Base-by-base conservation (phyloP, 495 filamentous ascomycete genomes). In the Xylaria bambusicola region DNA sequence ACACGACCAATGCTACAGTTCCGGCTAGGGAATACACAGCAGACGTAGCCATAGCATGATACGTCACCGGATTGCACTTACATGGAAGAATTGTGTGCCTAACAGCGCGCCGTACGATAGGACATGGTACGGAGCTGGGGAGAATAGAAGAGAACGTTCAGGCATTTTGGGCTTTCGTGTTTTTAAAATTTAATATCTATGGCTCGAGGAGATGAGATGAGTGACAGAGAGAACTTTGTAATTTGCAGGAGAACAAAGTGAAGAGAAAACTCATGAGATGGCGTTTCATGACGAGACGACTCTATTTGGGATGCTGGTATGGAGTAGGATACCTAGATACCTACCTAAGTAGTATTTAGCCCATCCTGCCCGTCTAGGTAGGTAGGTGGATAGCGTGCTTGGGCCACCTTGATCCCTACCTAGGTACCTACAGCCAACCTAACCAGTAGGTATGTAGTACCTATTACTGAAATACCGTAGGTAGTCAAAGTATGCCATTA, bases 61-160 rank as follows among this genome's bases (percentile, higher is more conserved):
- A n/a, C n/a, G n/a, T n/a, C 31, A 24, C 23, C 35, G 5, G n/a
- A 31, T 3, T 40, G 20, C 40, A 62, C 69, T 71, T 74, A 89
- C 87, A 72, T 94, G 90, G 75, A 86, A 94, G 74, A 93, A 77
- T 63, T 90, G 83, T 23, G 87, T 84, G 40, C 91, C 91, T 17
- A 94, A 76, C 20, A 94, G 77, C 12, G 88, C 89, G 41, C 90
- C 89, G 72, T 76, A 92, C 89, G 86, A 86, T 42, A 93, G 70
- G 62, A 94, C 79, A 71, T 94, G 91, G 72, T 89, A 94, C 0
- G 89, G 87, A 35, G 82, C 87, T 27, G 84, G 84, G 44, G 86
- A 83, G 52, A 79, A 72, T 56, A 88, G 65, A 17, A 78, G 35
- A 5, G 67, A 61, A 56, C 60, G 42, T 41, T 67, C 60, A 13